Evolutionary conservation across 495 filamentous ascomycete genomes (phyloP).

Genomic region (Entonaema liquescens): DNA sequence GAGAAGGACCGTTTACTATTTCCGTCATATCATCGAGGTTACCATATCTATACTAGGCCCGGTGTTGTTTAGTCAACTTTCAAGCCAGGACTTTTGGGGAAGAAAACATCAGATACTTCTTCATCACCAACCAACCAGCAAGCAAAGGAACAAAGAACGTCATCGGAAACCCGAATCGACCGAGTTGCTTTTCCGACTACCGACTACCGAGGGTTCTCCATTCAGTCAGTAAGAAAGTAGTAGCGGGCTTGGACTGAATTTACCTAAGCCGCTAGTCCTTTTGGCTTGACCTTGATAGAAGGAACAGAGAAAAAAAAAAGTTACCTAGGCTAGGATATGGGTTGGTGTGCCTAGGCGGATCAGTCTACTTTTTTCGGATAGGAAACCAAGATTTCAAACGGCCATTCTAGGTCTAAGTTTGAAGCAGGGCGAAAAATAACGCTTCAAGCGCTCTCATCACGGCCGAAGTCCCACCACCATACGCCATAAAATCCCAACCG

Average conservation of each 20-base stretch:
- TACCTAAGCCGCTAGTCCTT: conserved; percentile 6
- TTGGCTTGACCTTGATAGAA: conserved; percentile 16
- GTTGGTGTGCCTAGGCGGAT: conserved; percentile 32
- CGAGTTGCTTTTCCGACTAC: conserved; percentile 39
- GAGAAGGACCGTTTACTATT: conserved; percentile 25
- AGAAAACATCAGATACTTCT: neutral
- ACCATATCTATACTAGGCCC: conserved; percentile 12
- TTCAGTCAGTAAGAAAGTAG: conserved; percentile 5
- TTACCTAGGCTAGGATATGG: conserved; percentile 8
- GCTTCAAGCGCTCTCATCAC: conserved; percentile 5
- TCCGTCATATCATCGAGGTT: conserved; percentile 14
- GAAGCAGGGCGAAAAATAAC: conserved; percentile 35
- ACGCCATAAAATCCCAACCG: conserved; percentile 27
- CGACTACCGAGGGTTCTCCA: conserved; percentile 29
- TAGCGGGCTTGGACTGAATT: neutral
- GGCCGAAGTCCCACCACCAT: conserved; percentile 36
- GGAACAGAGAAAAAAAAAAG: neutral
- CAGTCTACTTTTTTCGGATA: conserved; percentile 30
- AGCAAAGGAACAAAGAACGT: conserved; percentile 22
- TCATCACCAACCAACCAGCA: neutral
- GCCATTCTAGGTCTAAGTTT: conserved; percentile 13
- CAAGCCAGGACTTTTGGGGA: neutral
- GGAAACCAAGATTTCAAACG: conserved; percentile 16
- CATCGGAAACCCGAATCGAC: conserved; percentile 40
- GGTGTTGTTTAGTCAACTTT: neutral